Evolutionary conservation across 805 yeast genomes (phyloP).

Genomic region (Kuraishia capsulata): DNA sequence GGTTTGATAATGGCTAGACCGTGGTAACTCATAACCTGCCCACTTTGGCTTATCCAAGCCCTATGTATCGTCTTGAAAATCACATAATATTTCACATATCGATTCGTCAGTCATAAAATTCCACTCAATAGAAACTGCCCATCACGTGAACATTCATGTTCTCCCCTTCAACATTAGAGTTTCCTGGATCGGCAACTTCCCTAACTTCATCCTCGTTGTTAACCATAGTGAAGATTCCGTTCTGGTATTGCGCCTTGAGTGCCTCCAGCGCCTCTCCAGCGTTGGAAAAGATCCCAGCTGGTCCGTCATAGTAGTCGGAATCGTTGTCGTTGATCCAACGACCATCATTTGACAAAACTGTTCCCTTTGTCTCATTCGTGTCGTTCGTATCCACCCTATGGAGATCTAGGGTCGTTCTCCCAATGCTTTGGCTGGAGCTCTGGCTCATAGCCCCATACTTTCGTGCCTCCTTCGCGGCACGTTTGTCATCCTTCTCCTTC

Average conservation of each 20-base stretch:
- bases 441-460: not conserved
- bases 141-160: not conserved
- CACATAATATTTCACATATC: too few relatives aligned
- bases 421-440: not conserved
- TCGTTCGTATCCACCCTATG: slow-evolving; percentile 4
- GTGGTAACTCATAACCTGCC: too few relatives aligned
- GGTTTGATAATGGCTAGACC: too few relatives aligned
- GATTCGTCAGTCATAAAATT: not conserved
- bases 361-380: slow-evolving; percentile 7
- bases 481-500: slow-evolving; percentile 23
- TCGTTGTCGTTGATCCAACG: slow-evolving; percentile 46
- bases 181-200: not conserved
- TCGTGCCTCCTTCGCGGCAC: not conserved
- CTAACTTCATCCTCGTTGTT: not conserved
- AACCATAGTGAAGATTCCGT: not conserved
- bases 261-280: slow-evolving; percentile 49
- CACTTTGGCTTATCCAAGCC: too few relatives aligned
- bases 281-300: slow-evolving; percentile 61
- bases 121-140: slow-evolving; percentile 3
- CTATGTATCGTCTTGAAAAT: too few relatives aligned
- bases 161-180: not conserved
- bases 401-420: not conserved
- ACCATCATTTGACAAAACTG: slow-evolving; percentile 18
- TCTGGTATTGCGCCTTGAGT: slow-evolving; percentile 19
- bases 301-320: slow-evolving; percentile 43